Conservation (phyloP, 1,284 basidiomycete species). For the Dichomitus squalens region DNA sequence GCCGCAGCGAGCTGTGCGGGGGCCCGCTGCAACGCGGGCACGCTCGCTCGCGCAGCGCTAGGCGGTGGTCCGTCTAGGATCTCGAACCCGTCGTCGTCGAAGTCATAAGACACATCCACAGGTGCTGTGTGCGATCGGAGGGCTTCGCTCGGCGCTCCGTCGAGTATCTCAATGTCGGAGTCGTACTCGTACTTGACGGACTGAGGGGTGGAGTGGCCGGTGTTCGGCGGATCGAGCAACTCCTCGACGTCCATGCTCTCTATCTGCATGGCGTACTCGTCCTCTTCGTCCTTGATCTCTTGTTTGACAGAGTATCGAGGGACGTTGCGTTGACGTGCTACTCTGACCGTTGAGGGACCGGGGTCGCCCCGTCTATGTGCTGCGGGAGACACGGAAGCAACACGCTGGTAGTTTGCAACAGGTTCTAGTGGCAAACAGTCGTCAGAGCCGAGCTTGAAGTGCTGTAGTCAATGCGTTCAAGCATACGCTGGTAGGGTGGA, state of each 20-base stretch:
- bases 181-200: neutral
- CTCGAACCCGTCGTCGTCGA: neutral
- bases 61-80: neutral
- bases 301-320: neutral
- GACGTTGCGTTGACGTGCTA: neutral
- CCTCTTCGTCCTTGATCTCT: slow-evolving; percentile 1
- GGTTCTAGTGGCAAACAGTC: neutral
- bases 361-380: neutral
- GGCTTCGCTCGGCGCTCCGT: neutral
- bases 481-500: slow-evolving; percentile 3
- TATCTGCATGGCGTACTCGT: neutral
- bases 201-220: neutral
- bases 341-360: neutral
- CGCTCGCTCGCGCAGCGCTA: neutral
- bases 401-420: neutral
- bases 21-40: neutral
- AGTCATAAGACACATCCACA: neutral
- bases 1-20: neutral
- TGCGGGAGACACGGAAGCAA: neutral
- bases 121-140: neutral
- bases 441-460: neutral
- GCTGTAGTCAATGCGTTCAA: too few species aligned
- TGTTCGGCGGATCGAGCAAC: neutral
- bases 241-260: slow-evolving; percentile 4
- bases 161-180: slow-evolving; percentile 5